Evolutionary conservation across 2,329 filamentous ascomycete species (phyloP).

Genomic region (Talaromyces verruculosus): DNA sequence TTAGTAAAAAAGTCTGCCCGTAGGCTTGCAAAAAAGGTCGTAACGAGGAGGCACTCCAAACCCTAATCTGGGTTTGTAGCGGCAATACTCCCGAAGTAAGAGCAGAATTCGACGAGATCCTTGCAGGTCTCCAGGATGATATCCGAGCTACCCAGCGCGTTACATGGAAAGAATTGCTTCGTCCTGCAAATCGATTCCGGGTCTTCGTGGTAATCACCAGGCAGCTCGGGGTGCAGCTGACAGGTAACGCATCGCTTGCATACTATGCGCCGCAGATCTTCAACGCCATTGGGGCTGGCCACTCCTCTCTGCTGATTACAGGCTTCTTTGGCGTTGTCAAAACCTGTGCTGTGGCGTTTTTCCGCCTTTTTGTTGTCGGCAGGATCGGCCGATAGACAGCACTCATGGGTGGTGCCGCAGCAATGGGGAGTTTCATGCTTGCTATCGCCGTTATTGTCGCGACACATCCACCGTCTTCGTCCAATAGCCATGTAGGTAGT

Average conservation of each 20-base stretch:
- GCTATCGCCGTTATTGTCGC: constrained; percentile 47
- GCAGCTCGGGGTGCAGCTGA: constrained; percentile 50
- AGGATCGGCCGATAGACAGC: constrained; percentile 52
- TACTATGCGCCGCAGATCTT: constrained; percentile 54
- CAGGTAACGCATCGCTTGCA: constrained; percentile 52
- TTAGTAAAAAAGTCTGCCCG: too few relatives aligned
- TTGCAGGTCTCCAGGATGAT: constrained; percentile 45
- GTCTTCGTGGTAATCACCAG: constrained; percentile 51
- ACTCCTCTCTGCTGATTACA: constrained; percentile 46
- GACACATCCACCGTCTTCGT: constrained; percentile 45
- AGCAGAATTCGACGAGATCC: constrained; percentile 23
- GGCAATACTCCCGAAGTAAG: not conserved
- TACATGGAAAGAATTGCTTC: constrained; percentile 49
- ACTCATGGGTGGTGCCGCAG: constrained; percentile 48
- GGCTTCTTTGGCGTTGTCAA: constrained; percentile 56
- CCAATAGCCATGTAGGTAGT: constrained; percentile 31
- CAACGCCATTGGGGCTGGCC: constrained; percentile 49
- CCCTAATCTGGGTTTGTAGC: not conserved
- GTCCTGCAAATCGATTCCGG: constrained; percentile 50
- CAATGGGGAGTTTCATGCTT: constrained; percentile 55
- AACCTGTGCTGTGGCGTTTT: constrained; percentile 43
- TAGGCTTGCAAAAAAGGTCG: not conserved
- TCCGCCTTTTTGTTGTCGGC: constrained; percentile 52
- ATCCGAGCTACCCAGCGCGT: constrained; percentile 48
- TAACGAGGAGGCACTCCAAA: constrained; percentile 16